A percentile compares a stretch with the other conserved stretches of the same genome.
Conservation (phyloP, 805 yeast species). For the Diddensiella caesifluorescens region DNA sequence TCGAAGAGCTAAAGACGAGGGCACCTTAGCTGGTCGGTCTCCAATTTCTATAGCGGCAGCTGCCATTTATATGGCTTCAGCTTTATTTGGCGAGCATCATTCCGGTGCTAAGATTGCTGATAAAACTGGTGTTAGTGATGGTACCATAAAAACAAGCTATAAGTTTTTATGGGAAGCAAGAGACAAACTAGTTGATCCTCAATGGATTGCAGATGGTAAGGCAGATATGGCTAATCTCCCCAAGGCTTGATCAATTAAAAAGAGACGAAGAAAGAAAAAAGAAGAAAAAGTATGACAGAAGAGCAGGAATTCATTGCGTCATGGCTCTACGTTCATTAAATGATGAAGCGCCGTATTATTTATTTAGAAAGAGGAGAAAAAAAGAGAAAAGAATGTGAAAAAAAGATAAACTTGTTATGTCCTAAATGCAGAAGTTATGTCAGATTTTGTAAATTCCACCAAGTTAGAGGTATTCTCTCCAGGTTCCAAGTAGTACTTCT, state of each 20-base stretch:
- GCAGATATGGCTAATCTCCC: constrained; percentile 47
- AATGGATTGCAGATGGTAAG: constrained; percentile 67
- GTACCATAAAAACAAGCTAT: constrained; percentile 90
- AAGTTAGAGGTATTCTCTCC: constrained; percentile 41
- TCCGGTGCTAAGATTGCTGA: constrained; percentile 81
- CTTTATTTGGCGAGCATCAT: constrained; percentile 75
- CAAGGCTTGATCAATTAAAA: no score
- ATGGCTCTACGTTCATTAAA: no score
- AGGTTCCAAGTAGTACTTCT: constrained; percentile 44
- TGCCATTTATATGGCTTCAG: constrained; percentile 87
- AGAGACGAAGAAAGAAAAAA: no score
- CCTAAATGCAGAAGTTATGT: constrained; percentile 50
- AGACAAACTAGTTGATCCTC: constrained; percentile 66
- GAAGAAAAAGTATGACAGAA: no score
- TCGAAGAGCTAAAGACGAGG: constrained; percentile 79
- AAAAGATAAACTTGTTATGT: background rate
- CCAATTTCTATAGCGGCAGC: constrained; percentile 98
- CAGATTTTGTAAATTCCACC: constrained; percentile 47
- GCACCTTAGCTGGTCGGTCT: constrained; percentile 92
- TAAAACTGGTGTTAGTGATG: constrained; percentile 93
- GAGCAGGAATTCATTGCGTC: no score
- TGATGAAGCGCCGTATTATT: no score
- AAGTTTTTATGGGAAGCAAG: constrained; percentile 73
- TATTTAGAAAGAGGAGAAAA: background rate
- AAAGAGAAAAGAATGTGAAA: background rate